phyloP scores from a whole-genome alignment of 139 green algal species.

The Zygnema cylindricum region DNA sequence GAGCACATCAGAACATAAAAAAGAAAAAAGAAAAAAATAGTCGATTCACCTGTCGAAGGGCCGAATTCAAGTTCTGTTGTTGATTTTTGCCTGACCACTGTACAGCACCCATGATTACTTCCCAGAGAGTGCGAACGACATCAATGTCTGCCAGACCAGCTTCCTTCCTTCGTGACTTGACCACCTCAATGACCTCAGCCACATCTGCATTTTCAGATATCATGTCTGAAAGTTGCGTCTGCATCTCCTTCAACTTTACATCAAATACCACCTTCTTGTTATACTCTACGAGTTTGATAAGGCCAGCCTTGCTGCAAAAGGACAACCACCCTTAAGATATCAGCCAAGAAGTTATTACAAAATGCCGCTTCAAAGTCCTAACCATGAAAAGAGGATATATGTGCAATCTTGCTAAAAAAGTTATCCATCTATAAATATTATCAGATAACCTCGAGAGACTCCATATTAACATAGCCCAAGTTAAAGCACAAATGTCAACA shows the following conservation, averaged over 20 bases:
- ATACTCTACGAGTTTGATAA: constrained; percentile 80
- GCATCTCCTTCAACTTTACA: constrained; percentile 78
- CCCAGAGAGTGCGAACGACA: constrained; percentile 77
- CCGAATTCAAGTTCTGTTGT: constrained; percentile 81
- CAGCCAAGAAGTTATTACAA: no score
- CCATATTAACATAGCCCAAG: no score
- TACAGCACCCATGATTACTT: constrained; percentile 78
- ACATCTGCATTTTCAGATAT: constrained; percentile 65
- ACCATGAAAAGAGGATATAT: no score
- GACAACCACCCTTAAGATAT: no score
- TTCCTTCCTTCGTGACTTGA: constrained; percentile 80
- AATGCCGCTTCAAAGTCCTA: no score
- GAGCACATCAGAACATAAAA: neutral
- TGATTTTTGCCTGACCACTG: constrained; percentile 89
- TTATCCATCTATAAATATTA: no score
- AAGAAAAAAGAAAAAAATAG: constrained; percentile 7
- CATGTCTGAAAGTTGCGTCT: constrained; percentile 70
- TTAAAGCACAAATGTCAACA: no score
- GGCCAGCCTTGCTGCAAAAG: constrained; percentile 39
- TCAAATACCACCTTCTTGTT: constrained; percentile 83
- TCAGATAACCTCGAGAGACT: no score
- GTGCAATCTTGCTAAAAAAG: no score
- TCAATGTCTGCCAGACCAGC: constrained; percentile 73
- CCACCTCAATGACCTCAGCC: constrained; percentile 61
- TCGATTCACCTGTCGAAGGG: constrained; percentile 53